phyloP scores from a whole-genome alignment of 495 filamentous ascomycete genomes.

The Aspergillus indologenus region DNA sequence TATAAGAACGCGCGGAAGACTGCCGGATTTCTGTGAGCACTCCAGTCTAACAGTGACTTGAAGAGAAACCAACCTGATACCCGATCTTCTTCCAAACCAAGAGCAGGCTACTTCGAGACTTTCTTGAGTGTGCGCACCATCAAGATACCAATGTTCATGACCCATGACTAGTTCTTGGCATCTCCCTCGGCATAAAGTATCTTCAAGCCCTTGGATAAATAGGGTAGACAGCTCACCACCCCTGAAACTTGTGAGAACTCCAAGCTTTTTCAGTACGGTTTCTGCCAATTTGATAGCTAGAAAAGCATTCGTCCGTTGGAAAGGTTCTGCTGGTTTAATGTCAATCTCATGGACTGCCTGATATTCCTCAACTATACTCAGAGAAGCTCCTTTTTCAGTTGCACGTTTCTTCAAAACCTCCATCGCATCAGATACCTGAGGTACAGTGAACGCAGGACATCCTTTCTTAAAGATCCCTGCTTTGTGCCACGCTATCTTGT shows the following conservation, averaged over 20 bases:
- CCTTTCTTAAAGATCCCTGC: slow-evolving; percentile 3
- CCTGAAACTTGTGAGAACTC: neutral
- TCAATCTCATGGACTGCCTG: neutral
- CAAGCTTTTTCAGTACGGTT: neutral
- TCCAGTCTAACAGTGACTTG: no score
- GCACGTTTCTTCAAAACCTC: slow-evolving; percentile 6
- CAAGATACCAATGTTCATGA: slow-evolving; percentile 6
- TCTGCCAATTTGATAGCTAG: no score
- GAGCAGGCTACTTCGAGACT: slow-evolving; percentile 5
- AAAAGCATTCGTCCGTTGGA: no score
- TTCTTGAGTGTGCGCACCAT: slow-evolving; percentile 5
- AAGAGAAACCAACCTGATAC: no score
- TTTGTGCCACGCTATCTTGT: slow-evolving; percentile 5
- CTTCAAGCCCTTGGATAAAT: no score
- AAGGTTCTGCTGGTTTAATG: no score
- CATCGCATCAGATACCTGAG: neutral
- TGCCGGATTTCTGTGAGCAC: no score
- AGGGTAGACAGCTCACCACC: no score
- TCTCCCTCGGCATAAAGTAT: no score
- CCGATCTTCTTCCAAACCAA: slow-evolving; percentile 2
- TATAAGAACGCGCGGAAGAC: no score
- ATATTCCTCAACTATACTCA: slow-evolving; percentile 1
- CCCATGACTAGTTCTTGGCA: neutral
- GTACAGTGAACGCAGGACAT: slow-evolving; percentile 2
- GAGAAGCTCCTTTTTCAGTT: slow-evolving; percentile 1